Evolutionary conservation across 192 early-diverging fungal genomes (phyloP).

Genomic region (Blastocladiella britannica): DNA sequence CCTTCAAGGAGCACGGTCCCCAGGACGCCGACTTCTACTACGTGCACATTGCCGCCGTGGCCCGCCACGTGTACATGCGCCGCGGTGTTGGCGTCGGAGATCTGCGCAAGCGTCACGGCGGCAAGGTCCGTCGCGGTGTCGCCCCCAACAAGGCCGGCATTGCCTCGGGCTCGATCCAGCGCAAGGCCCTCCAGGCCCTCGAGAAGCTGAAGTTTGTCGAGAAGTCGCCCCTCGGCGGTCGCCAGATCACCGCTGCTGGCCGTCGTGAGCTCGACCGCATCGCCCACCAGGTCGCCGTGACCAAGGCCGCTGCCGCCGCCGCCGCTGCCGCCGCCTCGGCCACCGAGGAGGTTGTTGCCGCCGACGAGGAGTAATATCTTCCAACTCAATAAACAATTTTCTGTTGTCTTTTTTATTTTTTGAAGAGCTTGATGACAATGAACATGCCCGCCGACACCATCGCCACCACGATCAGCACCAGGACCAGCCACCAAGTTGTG

Average conservation of each 20-base stretch:
- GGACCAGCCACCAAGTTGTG: too few relatives aligned
- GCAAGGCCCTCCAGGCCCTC: constrained; percentile 92
- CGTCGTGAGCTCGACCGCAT: constrained; percentile 99
- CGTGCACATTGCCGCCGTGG: constrained; percentile 72
- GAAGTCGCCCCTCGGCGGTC: constrained; percentile 77
- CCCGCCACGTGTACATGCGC: constrained; percentile 97
- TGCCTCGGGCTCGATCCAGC: constrained; percentile 74
- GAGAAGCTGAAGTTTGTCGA: constrained; percentile 97
- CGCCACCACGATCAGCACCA: too few relatives aligned
- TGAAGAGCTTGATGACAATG: too few relatives aligned
- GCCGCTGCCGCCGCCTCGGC: not conserved
- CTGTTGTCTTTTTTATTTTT: too few relatives aligned
- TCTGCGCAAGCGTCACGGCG: constrained; percentile 83
- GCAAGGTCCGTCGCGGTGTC: constrained; percentile 72
- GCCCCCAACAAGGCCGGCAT: constrained; percentile 77
- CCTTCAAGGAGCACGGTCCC: constrained; percentile 91
- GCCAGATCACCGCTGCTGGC: constrained; percentile 82
- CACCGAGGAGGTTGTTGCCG: too few relatives aligned
- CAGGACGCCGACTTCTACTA: constrained; percentile 99
- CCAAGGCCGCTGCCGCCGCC: constrained; percentile 4
- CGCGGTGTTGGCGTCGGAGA: constrained; percentile 84
- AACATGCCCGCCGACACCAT: too few relatives aligned
- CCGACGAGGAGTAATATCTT: too few relatives aligned
- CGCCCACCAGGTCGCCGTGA: constrained; percentile 43
- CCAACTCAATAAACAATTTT: too few relatives aligned